These are phyloP conservation scores for Cryptomeria japonica DNA, from an alignment of 75 land plant genomes.

Conservation along the genomic window DNA sequence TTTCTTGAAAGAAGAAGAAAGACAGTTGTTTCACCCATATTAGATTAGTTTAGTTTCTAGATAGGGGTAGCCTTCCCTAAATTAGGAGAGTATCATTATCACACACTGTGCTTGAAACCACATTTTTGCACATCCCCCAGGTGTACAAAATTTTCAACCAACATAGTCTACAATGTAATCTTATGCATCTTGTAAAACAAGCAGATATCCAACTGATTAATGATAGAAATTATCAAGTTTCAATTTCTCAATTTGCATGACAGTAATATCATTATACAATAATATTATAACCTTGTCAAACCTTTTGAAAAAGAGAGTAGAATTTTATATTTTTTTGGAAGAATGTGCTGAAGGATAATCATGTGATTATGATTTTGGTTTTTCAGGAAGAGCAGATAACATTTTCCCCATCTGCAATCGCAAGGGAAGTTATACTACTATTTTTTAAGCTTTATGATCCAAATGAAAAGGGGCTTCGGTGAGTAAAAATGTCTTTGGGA, in stretches of 20 bases:
- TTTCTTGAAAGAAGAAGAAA: no score
- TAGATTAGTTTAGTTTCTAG: no score
- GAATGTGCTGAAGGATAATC: background rate
- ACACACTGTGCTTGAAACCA: no score
- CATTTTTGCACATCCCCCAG: no score
- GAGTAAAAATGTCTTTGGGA: background rate
- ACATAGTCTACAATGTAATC: background rate
- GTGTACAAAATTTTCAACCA: no score
- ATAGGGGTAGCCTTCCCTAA: no score
- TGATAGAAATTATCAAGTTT: background rate
- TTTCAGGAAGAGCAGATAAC: background rate
- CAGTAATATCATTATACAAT: background rate
- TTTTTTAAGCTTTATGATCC: constrained; percentile 2
- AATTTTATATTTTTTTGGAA: background rate
- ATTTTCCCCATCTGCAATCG: background rate
- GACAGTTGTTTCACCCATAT: no score
- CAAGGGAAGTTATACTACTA: background rate
- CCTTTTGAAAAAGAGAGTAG: background rate
- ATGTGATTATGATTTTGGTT: background rate
- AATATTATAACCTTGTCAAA: background rate
- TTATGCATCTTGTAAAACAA: background rate
- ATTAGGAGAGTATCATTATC: no score
- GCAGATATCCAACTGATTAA: background rate
- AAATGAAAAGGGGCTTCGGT: background rate
- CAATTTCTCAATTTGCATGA: background rate